Conservation (phyloP, 2,329 filamentous ascomycete species). For the Penicillium janthinellum region DNA sequence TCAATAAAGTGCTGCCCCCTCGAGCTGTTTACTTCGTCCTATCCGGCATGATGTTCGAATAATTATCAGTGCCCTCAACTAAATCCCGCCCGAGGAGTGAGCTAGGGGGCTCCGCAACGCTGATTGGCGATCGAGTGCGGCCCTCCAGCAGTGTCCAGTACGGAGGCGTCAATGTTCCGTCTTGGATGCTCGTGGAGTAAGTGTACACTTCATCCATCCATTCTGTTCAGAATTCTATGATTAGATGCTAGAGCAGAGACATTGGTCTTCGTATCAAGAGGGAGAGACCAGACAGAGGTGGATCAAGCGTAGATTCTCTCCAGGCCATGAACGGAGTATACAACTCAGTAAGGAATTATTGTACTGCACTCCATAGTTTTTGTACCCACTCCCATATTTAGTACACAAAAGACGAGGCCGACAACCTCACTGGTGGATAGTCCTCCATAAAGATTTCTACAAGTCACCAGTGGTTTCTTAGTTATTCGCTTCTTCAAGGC, state of each 20-base stretch:
- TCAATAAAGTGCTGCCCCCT: neutral
- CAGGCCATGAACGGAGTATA: neutral
- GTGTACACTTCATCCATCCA: neutral
- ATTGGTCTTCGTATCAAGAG: neutral
- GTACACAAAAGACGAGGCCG: neutral
- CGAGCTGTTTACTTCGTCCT: neutral
- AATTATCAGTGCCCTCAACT: neutral
- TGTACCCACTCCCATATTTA: neutral
- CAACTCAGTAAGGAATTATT: neutral
- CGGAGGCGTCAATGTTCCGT: neutral
- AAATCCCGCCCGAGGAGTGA: neutral
- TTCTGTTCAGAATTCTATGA: neutral
- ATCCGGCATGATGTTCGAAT: neutral
- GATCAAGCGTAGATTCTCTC: neutral
- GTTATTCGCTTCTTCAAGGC: neutral
- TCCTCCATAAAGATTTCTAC: neutral
- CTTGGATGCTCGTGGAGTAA: neutral
- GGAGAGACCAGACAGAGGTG: too few relatives aligned
- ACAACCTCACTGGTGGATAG: neutral
- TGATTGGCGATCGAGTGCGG: slow-evolving; percentile 6
- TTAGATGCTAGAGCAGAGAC: neutral
- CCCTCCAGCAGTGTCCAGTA: slow-evolving; percentile 14
- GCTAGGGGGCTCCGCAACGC: slow-evolving; percentile 1
- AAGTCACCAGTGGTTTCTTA: neutral
- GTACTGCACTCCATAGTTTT: neutral